phyloP scores from a whole-genome alignment of 1,284 basidiomycete species.

The Cystobasidium slooffiae region DNA sequence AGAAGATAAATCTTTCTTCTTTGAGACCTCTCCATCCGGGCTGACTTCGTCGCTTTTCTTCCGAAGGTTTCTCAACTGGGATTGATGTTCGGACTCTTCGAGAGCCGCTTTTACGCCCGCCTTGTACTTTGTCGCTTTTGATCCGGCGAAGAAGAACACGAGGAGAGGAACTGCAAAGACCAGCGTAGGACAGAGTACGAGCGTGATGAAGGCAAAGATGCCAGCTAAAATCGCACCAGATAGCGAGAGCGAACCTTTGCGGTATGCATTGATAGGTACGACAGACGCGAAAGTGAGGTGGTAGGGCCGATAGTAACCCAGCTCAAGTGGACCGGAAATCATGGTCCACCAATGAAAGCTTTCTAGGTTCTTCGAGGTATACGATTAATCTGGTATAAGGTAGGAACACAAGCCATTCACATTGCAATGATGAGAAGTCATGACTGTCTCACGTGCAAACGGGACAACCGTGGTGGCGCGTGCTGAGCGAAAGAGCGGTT shows the following conservation, averaged over 20 bases:
- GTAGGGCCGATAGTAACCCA: slow-evolving; percentile 16
- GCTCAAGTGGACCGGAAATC: neutral
- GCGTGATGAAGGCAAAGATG: slow-evolving; percentile 69
- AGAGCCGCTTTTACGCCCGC: slow-evolving; percentile 67
- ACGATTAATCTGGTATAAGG: neutral
- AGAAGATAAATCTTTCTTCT: slow-evolving; percentile 32
- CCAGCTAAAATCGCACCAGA: slow-evolving; percentile 75
- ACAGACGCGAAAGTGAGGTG: slow-evolving; percentile 22
- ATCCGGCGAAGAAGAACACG: slow-evolving; percentile 70
- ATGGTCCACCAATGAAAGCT: neutral
- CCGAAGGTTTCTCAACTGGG: slow-evolving; percentile 52
- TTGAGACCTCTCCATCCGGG: neutral
- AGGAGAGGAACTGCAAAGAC: slow-evolving; percentile 75
- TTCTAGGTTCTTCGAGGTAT: neutral
- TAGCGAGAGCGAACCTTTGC: slow-evolving; percentile 58
- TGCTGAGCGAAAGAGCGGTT: too few species aligned
- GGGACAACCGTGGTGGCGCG: too few species aligned
- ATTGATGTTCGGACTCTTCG: slow-evolving; percentile 64
- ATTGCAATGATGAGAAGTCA: too few species aligned
- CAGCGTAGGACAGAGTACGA: slow-evolving; percentile 65
- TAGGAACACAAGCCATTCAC: neutral
- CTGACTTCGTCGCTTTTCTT: neutral
- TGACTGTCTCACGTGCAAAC: too few species aligned
- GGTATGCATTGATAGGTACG: slow-evolving; percentile 58
- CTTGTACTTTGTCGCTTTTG: slow-evolving; percentile 78